Base-by-base conservation (phyloP, 2,329 filamentous ascomycete species). In the Ophiostoma australiae region DNA sequence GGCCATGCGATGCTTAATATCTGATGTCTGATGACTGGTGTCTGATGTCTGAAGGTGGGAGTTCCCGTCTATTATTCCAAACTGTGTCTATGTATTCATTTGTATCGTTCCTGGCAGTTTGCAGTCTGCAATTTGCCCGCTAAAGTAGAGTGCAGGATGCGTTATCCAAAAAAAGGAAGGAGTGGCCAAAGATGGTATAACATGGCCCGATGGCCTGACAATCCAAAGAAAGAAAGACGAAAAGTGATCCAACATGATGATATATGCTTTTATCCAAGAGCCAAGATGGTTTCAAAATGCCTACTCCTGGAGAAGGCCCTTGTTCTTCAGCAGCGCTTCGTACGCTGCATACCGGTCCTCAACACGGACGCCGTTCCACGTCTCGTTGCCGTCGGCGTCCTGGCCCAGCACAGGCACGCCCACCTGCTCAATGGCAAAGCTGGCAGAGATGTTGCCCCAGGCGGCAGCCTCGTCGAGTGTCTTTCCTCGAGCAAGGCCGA, bases 351-450 rank as follows among this genome's bases (percentile, higher is more conserved):
- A 77, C 69, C 89, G 82, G 27, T 85, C 81, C 5, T 83, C 78
- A 4, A 89, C 85, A 33, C 77, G 77, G 6, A 83, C 81, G 1
- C 84, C 86, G 76, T 90, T 91, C 88, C 89, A 91, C 23, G 81
- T 84, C 79, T 90, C 88, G 31, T 76, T 74, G 6, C 82, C 84
- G 4, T 81, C 74, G 10, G 78, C 80, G 69, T 83, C 80, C 69
- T 83, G 80, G 67, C 76, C 81, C 15, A 93, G 77, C 0, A 78
- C 78, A 0, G 94, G 94, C 78, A 96, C 87, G 0, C 95, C 94
- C 69, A 97, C 89, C 79, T 99, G 95, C 80, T 99, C 94, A 76
- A 99, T 97, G 20, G 92, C 92, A 79, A 97, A 95, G 76, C 93
- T 94, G 8, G 95, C 94, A 1, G 93, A 90, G 6, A 98, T 85